Evolutionary conservation across 805 yeast species (phyloP).

Genomic region (Suhomyces sp.): DNA sequence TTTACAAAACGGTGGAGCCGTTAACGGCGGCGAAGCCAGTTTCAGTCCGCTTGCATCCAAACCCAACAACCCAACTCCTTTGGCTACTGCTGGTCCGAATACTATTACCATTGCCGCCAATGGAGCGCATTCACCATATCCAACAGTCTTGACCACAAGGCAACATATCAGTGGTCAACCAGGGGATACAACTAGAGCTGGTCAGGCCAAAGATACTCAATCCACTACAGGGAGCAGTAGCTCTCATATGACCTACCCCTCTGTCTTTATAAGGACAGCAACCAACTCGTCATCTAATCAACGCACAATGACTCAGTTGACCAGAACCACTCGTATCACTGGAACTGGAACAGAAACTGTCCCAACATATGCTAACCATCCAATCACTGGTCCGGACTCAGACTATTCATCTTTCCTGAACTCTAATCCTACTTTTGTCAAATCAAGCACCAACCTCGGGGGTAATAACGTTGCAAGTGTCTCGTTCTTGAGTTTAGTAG

Average conservation of each 20-base stretch:
- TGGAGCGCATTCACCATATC: conserved; percentile 3
- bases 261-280: conserved; percentile 1
- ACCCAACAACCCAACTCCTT: conserved; percentile 5
- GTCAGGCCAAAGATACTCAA: no score
- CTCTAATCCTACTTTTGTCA: conserved; percentile 5
- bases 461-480: conserved; percentile 1
- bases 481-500: conserved; percentile 4
- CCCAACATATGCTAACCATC: conserved; percentile 10
- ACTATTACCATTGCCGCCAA: conserved; percentile 1
- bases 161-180: no score
- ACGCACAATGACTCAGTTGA: no score
- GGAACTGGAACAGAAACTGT: conserved; percentile 1
- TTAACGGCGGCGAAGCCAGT: conserved; percentile 1
- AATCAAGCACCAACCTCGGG: conserved; percentile 4
- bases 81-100: conserved; percentile 11
- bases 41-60: neutral
- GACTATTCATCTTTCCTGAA: conserved; percentile 10
- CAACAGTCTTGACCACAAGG: conserved; percentile 1
- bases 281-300: no score
- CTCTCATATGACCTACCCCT: neutral
- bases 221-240: no score
- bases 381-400: conserved; percentile 9
- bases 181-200: no score
- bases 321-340: no score
- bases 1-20: conserved; percentile 8